A percentile compares a stretch with the other conserved stretches of the same genome.
These are phyloP conservation scores for Pythium monospermum DNA, from an alignment of 352 stramenopile species.

Conservation along the genomic window DNA sequence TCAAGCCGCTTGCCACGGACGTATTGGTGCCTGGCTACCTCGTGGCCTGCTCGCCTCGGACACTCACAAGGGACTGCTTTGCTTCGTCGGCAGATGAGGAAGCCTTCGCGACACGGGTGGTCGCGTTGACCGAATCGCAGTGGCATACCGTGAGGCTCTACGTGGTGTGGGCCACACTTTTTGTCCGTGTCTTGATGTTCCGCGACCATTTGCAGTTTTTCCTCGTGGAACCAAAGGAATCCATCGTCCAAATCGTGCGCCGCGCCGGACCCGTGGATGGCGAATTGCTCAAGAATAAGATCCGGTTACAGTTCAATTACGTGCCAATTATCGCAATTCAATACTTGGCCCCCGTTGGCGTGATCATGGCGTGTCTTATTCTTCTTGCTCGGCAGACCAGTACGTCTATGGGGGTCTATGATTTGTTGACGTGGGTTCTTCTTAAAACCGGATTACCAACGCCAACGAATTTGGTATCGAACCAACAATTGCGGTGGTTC, in stretches of 20 bases:
- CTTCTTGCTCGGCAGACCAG: slow-evolving; percentile 53
- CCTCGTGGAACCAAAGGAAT: slow-evolving; percentile 63
- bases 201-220: slow-evolving; percentile 70
- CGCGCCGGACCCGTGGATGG: slow-evolving; percentile 51
- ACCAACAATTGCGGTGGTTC: slow-evolving; percentile 14
- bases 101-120: slow-evolving; percentile 6
- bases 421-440: slow-evolving; percentile 22
- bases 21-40: slow-evolving; percentile 43
- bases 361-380: slow-evolving; percentile 36
- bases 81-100: slow-evolving; percentile 26
- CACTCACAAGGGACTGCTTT: slow-evolving; percentile 52
- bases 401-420: slow-evolving; percentile 40
- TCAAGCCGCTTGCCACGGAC: slow-evolving; percentile 42
- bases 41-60: slow-evolving; percentile 38
- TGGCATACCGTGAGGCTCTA: slow-evolving; percentile 52
- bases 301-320: slow-evolving; percentile 81
- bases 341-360: slow-evolving; percentile 57
- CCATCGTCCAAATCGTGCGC: slow-evolving; percentile 53
- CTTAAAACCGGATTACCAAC: slow-evolving; percentile 16
- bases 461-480: slow-evolving; percentile 10
- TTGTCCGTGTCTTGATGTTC: slow-evolving; percentile 53
- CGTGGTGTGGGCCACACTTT: slow-evolving; percentile 38
- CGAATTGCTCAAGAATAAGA: slow-evolving; percentile 54
- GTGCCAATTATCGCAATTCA: slow-evolving; percentile 72
- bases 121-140: slow-evolving; percentile 43